Evolutionary conservation across 139 green algal genomes (phyloP).

Genomic region (Chlamydomonas incerta): DNA sequence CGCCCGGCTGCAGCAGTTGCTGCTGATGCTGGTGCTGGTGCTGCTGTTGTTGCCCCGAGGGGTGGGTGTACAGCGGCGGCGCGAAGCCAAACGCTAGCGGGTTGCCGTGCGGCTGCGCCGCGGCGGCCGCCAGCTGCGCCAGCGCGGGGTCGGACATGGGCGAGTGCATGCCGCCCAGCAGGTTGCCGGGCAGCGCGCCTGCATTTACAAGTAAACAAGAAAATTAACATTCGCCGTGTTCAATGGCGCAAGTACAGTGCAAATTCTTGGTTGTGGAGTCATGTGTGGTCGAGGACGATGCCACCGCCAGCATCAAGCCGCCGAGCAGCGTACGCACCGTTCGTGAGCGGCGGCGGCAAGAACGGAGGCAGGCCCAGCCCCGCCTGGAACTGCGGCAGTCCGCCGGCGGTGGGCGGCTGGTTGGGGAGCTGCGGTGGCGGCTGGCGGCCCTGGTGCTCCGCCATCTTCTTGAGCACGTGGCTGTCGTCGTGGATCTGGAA

Average conservation of each 20-base stretch:
- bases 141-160: constrained; percentile 2
- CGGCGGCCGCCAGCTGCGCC: background rate
- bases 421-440: constrained; percentile 3
- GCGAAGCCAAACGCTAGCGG: background rate
- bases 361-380: background rate
- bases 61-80: background rate
- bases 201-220: background rate
- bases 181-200: background rate
- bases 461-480: constrained; percentile 70
- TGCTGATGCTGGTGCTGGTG: background rate
- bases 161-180: background rate
- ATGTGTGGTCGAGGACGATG: too few species aligned
- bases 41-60: background rate
- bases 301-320: too few species aligned
- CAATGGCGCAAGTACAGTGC: too few species aligned
- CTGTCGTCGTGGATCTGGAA: constrained; percentile 91
- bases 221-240: too few species aligned
- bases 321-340: too few species aligned
- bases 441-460: constrained; percentile 13
- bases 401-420: background rate
- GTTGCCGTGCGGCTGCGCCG: constrained; percentile 18
- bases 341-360: too few species aligned
- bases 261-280: too few species aligned
- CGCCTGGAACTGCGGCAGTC: background rate
- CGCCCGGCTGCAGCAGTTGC: background rate